phyloP scores from a whole-genome alignment of 495 filamentous ascomycete species.

The Neurospora sp. region DNA sequence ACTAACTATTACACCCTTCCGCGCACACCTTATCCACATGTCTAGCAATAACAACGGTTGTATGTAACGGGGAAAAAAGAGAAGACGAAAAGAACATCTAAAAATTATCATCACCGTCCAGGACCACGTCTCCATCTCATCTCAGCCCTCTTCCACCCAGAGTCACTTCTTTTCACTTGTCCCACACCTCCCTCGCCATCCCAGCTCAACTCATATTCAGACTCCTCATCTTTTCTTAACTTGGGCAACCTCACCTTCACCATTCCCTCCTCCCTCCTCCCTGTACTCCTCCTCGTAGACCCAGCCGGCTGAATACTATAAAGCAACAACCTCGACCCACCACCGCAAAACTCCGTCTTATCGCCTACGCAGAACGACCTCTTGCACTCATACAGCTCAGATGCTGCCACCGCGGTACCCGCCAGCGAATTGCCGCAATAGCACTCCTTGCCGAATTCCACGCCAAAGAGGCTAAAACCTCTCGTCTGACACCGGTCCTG shows the following conservation, averaged over 20 bases:
- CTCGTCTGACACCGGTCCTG: constrained; percentile 17
- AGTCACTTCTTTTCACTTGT: background rate
- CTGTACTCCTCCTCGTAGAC: background rate
- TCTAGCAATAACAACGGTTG: background rate
- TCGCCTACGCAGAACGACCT: constrained; percentile 19
- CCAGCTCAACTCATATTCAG: background rate
- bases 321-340: constrained; percentile 6
- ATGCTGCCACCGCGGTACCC: background rate
- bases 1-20: background rate
- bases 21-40: background rate
- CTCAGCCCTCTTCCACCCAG: background rate
- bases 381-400: constrained; percentile 14
- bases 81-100: background rate
- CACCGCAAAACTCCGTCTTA: constrained; percentile 19
- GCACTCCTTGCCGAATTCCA: constrained; percentile 22
- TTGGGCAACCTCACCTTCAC: background rate
- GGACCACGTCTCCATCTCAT: background rate
- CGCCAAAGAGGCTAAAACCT: constrained; percentile 14
- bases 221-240: background rate
- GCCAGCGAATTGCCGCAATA: constrained; percentile 17
- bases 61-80: background rate
- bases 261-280: background rate
- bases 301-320: constrained; percentile 2
- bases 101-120: background rate
- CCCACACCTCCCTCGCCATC: background rate